Percentiles rank a stretch among this genome's conserved stretches.
phyloP scores from a whole-genome alignment of 805 yeast genomes.

The Ogataea kodamae region DNA sequence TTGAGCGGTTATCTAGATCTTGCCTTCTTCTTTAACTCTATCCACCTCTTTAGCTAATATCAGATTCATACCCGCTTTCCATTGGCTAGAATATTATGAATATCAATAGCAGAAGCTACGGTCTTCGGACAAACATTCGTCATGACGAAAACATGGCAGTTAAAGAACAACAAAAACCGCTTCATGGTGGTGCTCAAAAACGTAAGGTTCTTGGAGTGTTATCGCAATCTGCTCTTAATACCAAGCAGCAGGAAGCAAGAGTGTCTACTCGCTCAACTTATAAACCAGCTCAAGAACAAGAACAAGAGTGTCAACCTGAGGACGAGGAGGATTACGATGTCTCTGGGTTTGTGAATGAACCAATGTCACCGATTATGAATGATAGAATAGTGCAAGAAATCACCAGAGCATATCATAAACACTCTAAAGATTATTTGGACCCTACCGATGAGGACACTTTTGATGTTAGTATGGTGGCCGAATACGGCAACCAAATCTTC shows the following conservation, averaged over 20 bases:
- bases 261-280: neutral
- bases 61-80: constrained; percentile 13
- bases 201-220: constrained; percentile 31
- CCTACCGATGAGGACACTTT: constrained; percentile 79
- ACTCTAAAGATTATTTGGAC: constrained; percentile 52
- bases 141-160: constrained; percentile 26
- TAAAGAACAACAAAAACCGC: constrained; percentile 8
- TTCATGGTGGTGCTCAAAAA: constrained; percentile 3
- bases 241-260: constrained; percentile 8
- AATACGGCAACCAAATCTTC: constrained; percentile 85
- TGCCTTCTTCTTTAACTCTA: constrained; percentile 4
- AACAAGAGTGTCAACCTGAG: constrained; percentile 20
- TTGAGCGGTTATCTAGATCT: constrained; percentile 6
- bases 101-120: constrained; percentile 14
- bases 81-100: constrained; percentile 22
- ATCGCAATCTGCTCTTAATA: constrained; percentile 27
- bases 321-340: constrained; percentile 35
- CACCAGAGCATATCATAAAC: constrained; percentile 46
- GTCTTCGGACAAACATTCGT: constrained; percentile 11
- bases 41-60: constrained; percentile 6
- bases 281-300: constrained; percentile 4
- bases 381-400: constrained; percentile 48
- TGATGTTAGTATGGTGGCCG: constrained; percentile 89
- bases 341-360: constrained; percentile 31
- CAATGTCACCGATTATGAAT: constrained; percentile 59